Conservation (phyloP, 2,329 filamentous ascomycete genomes). For the Penicillium sp. region DNA sequence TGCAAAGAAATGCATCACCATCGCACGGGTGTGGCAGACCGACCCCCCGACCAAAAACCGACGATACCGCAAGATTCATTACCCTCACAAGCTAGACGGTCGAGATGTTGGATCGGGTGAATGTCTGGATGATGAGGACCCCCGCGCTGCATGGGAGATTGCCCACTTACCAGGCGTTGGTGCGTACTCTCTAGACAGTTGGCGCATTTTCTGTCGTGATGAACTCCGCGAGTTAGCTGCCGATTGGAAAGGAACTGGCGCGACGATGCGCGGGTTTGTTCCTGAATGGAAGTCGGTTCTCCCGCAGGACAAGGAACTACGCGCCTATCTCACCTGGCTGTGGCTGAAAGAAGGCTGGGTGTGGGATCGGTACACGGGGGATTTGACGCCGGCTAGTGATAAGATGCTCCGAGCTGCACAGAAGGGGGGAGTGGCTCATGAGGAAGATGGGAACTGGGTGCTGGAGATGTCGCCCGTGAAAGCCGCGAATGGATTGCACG, state of each 20-base stretch:
- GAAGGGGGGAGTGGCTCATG: slow-evolving; percentile 42
- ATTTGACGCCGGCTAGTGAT: slow-evolving; percentile 41
- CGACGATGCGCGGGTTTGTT: slow-evolving; percentile 56
- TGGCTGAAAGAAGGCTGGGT: slow-evolving; percentile 83
- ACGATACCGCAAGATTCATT: slow-evolving; percentile 57
- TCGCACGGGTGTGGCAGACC: slow-evolving; percentile 67
- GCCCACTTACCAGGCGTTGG: slow-evolving; percentile 76
- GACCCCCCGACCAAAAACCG: slow-evolving; percentile 59
- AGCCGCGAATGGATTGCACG: slow-evolving; percentile 27
- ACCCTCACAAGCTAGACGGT: slow-evolving; percentile 52
- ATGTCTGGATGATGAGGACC: slow-evolving; percentile 48
- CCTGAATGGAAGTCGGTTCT: slow-evolving; percentile 89
- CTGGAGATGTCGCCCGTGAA: slow-evolving; percentile 36
- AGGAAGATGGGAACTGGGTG: slow-evolving; percentile 42
- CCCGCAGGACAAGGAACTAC: slow-evolving; percentile 82
- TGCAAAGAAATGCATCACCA: slow-evolving; percentile 63
- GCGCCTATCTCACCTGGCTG: slow-evolving; percentile 83
- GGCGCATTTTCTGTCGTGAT: slow-evolving; percentile 91
- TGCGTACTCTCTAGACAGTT: slow-evolving; percentile 80
- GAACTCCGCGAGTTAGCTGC: slow-evolving; percentile 62
- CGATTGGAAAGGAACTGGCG: slow-evolving; percentile 63
- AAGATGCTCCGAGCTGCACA: slow-evolving; percentile 39
- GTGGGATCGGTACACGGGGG: slow-evolving; percentile 72
- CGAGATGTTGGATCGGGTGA: slow-evolving; percentile 49
- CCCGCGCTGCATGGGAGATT: slow-evolving; percentile 70